Conservation (phyloP, 768 basidiomycete genomes). For the Hericium alpestre region DNA sequence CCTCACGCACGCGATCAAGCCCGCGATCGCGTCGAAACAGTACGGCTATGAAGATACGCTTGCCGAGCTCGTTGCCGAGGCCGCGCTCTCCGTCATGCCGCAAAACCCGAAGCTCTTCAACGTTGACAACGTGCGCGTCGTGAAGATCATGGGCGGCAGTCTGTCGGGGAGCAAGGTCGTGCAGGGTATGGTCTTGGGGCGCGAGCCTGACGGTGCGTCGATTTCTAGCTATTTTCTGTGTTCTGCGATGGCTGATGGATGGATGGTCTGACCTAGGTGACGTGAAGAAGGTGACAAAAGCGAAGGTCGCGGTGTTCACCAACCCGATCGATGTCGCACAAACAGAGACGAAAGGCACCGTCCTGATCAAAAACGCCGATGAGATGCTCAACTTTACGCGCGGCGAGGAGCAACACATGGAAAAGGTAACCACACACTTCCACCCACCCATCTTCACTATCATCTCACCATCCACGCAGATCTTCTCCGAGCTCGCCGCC, state of each 20-base stretch:
- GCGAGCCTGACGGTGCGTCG: constrained; percentile 80
- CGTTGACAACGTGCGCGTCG: constrained; percentile 95
- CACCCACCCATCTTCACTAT: neutral
- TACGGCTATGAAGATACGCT: constrained; percentile 87
- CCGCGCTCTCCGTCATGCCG: constrained; percentile 88
- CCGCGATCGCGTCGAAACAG: constrained; percentile 94
- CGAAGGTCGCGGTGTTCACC: constrained; percentile 94
- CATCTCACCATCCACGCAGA: constrained; percentile 33
- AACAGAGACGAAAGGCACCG: constrained; percentile 98
- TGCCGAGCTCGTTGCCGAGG: constrained; percentile 80
- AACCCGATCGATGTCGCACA: constrained; percentile 87
- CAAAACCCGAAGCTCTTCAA: constrained; percentile 85
- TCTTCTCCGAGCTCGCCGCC: constrained; percentile 94
- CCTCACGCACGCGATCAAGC: constrained; percentile 70
- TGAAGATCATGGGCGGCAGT: constrained; percentile 96
- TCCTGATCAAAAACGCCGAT: constrained; percentile 87
- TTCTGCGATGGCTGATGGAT: neutral
- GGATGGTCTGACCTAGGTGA: constrained; percentile 35
- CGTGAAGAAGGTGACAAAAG: constrained; percentile 72
- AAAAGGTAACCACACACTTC: constrained; percentile 44
- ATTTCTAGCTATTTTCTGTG: neutral
- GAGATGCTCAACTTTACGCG: constrained; percentile 96
- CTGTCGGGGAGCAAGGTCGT: constrained; percentile 80
- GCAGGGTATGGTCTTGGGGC: constrained; percentile 95
- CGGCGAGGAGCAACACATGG: constrained; percentile 93